phyloP scores from a whole-genome alignment of 2,329 filamentous ascomycete species.

The Akanthomyces dipterigenus region DNA sequence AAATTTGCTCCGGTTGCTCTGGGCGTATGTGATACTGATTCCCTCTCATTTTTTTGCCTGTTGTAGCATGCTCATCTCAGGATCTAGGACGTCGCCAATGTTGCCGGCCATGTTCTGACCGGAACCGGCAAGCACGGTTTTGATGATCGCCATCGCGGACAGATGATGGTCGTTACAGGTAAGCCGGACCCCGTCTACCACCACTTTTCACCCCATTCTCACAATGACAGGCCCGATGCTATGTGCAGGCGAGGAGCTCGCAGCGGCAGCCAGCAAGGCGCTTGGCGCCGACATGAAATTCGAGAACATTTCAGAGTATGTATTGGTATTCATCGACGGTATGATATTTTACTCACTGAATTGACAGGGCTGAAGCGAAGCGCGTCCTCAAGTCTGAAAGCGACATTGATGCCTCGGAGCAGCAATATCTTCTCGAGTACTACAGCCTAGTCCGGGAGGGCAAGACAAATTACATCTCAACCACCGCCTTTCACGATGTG shows the following conservation, averaged over 20 bases:
- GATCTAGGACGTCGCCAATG: slow-evolving; percentile 38
- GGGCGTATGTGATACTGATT: slow-evolving; percentile 25
- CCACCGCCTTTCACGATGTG: slow-evolving; percentile 42
- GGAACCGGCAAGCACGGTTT: slow-evolving; percentile 43
- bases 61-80: not conserved
- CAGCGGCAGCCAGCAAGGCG: slow-evolving; percentile 32
- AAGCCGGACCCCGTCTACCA: not conserved
- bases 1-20: slow-evolving; percentile 45
- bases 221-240: slow-evolving; percentile 33
- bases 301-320: slow-evolving; percentile 38
- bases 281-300: slow-evolving; percentile 36
- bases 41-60: too few species aligned
- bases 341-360: not conserved
- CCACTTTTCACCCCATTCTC: not conserved
- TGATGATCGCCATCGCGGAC: slow-evolving; percentile 42
- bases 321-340: not conserved
- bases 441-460: slow-evolving; percentile 45
- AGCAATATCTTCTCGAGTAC: slow-evolving; percentile 44
- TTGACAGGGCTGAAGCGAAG: slow-evolving; percentile 21
- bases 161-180: slow-evolving; percentile 46
- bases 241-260: slow-evolving; percentile 34
- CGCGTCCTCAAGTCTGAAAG: slow-evolving; percentile 29
- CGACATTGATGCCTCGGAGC: slow-evolving; percentile 30
- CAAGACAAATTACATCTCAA: slow-evolving; percentile 48
- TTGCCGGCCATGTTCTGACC: slow-evolving; percentile 40